Conservation (phyloP, 2,329 filamentous ascomycete genomes). For the Amphichorda felina region DNA sequence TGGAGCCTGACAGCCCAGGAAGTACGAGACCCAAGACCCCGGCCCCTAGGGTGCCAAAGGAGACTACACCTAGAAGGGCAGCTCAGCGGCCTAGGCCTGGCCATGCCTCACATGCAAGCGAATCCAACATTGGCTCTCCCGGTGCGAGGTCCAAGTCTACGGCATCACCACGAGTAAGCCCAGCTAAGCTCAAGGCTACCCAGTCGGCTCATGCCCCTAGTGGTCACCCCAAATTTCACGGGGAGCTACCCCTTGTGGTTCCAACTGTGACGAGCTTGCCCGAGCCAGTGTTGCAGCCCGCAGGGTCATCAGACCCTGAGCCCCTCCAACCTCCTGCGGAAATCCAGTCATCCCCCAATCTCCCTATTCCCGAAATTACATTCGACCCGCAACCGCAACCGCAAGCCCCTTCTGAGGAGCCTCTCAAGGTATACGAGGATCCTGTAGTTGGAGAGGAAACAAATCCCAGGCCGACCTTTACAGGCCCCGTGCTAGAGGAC, state of each 20-base stretch:
- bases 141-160: constrained; percentile 18
- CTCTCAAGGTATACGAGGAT: constrained; percentile 50
- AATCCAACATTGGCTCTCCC: constrained; percentile 36
- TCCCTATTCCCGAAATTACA: constrained; percentile 4
- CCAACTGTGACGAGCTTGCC: constrained; percentile 30
- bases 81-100: constrained; percentile 31
- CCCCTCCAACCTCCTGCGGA: constrained; percentile 22
- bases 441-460: constrained; percentile 39
- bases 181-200: constrained; percentile 23
- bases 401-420: constrained; percentile 20
- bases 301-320: constrained; percentile 18
- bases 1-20: constrained; percentile 32
- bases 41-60: constrained; percentile 35
- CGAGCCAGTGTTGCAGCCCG: constrained; percentile 6
- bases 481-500: constrained; percentile 43
- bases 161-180: constrained; percentile 29
- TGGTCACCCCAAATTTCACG: constrained; percentile 36
- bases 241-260: constrained; percentile 41
- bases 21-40: constrained; percentile 30
- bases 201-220: constrained; percentile 13
- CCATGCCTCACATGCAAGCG: constrained; percentile 36
- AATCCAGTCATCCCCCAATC: background rate
- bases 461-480: constrained; percentile 32
- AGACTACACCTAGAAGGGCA: constrained; percentile 40
- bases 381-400: constrained; percentile 4